phyloP scores from a whole-genome alignment of 306 rosid species.

The Lathyrus aphaca region DNA sequence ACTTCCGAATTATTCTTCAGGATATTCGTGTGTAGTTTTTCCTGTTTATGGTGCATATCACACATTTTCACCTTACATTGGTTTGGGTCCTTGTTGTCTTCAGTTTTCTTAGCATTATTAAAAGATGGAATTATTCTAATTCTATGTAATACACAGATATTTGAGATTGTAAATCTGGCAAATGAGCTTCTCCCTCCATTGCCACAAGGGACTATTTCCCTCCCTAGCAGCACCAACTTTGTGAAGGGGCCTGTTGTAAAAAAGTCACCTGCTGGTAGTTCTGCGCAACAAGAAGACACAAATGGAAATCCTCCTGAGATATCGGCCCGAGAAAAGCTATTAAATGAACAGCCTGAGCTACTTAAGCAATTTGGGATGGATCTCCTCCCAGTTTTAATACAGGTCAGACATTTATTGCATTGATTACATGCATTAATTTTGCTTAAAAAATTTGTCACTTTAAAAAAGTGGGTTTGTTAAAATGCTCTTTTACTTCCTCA shows the following conservation, averaged over 20 bases:
- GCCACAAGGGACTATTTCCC: slow-evolving; percentile 91
- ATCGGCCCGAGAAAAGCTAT: slow-evolving; percentile 87
- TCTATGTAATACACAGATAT: slow-evolving; percentile 57
- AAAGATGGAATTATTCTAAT: slow-evolving; percentile 8
- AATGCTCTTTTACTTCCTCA: slow-evolving; percentile 9
- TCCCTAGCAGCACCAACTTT: slow-evolving; percentile 68
- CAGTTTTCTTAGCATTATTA: background rate
- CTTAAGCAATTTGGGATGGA: slow-evolving; percentile 94
- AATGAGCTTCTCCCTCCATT: slow-evolving; percentile 96
- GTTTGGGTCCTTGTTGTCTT: slow-evolving; percentile 25
- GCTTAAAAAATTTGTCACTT: background rate
- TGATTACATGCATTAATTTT: slow-evolving; percentile 22
- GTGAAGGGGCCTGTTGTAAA: slow-evolving; percentile 74
- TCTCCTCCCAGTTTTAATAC: slow-evolving; percentile 89
- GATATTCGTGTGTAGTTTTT: slow-evolving; percentile 8
- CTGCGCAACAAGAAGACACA: slow-evolving; percentile 78
- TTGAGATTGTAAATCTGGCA: slow-evolving; percentile 94
- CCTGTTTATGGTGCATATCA: slow-evolving; percentile 15
- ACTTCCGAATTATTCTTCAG: background rate
- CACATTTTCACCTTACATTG: slow-evolving; percentile 2
- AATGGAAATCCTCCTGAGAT: slow-evolving; percentile 66
- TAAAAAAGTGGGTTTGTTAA: slow-evolving; percentile 7
- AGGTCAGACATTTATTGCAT: slow-evolving; percentile 57
- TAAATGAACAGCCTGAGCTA: slow-evolving; percentile 89
- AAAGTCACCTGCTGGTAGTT: slow-evolving; percentile 70